Conservation (phyloP, 2,329 filamentous ascomycete genomes). For the Fonsecaea pedrosoi region DNA sequence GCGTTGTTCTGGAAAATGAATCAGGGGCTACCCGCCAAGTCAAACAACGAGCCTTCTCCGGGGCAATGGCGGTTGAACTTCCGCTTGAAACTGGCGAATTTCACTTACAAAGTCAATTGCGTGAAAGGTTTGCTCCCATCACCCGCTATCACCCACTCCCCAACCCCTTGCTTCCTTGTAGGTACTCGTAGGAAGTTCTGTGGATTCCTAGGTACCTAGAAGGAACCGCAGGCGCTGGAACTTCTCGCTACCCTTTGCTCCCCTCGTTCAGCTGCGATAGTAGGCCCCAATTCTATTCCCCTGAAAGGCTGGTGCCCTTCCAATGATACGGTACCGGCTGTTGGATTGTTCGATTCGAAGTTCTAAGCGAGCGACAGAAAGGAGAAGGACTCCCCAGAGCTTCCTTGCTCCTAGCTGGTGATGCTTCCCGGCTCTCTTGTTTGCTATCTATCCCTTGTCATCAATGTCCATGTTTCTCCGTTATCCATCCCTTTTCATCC, state of each 20-base stretch:
- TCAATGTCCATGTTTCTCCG: slow-evolving; percentile 1
- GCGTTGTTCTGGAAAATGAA: slow-evolving; percentile 33
- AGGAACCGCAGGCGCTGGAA: background rate
- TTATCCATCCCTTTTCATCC: background rate
- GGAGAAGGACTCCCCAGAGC: background rate
- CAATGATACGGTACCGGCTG: slow-evolving; percentile 13
- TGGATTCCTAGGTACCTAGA: background rate
- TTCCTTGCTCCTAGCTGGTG: background rate
- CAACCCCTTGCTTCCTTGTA: slow-evolving; percentile 2
- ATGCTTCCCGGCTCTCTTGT: background rate
- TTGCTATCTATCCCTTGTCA: background rate
- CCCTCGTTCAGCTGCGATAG: background rate
- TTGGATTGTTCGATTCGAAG: slow-evolving; percentile 1
- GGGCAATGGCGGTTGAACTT: slow-evolving; percentile 2
- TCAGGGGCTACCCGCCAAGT: slow-evolving; percentile 26
- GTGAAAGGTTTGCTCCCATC: slow-evolving; percentile 9
- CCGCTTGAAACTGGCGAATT: background rate
- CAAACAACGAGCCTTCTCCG: background rate
- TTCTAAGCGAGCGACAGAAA: slow-evolving; percentile 2
- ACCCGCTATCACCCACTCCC: background rate
- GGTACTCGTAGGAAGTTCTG: background rate
- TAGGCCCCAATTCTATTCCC: slow-evolving; percentile 9
- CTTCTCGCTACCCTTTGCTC: background rate
- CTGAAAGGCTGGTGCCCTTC: background rate
- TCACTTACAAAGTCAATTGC: slow-evolving; percentile 13